Base-by-base conservation (phyloP, 2,329 filamentous ascomycete genomes). In the Sporothrix brunneoviolacea region DNA sequence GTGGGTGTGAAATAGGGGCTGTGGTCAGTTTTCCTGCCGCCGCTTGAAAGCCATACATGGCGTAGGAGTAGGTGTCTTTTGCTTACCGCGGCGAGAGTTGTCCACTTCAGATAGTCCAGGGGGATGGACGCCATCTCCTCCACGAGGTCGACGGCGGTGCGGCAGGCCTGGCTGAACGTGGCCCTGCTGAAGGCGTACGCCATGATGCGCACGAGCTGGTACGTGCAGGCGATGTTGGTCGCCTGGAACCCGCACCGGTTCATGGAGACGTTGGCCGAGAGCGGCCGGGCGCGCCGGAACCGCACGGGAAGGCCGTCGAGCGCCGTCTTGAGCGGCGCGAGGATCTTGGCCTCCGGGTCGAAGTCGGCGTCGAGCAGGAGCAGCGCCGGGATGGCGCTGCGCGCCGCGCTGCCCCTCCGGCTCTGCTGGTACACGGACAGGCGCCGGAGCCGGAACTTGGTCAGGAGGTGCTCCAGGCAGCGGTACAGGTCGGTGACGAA, bases 191-290 rank as follows among this genome's bases (percentile, higher is more conserved):
- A 51, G 2, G 44, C 38, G 5, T 37, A 52, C 1, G 44, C 36
- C 39, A 48, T 48, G 24, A 52, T 48, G 4, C 43, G n/a, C 8
- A 19, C 32, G 18, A 47, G 36, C 42, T 51, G 49, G 21, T 41
- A 47, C 5, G 50, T 52, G 27, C 50, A 52, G 7, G 40, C 32
- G 16, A 52, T 52, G 33, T 52, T 52, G 4, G 45, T 40, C 13
- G 27, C 50, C 21, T 52, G 50, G 21, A 52, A 52, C 7, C 50
- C 50, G 18, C 50, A 48, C 12, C 50, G 28, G 19, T 52, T 52
- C 22, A 32, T 32, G 18, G 38, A 33, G 13, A 37, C 24, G 21
- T 52, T 28, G 8, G 44, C 21, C 0, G 50, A 52, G 2, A 37
- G 28, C 4, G 44, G 45, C 8, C 30, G 18, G 5, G 39, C 50